A percentile compares a stretch with the other conserved stretches of the same genome.
These are phyloP conservation scores for Stagonosporopsis vannaccii DNA, from an alignment of 2,329 filamentous ascomycete genomes.

Conservation along the genomic window DNA sequence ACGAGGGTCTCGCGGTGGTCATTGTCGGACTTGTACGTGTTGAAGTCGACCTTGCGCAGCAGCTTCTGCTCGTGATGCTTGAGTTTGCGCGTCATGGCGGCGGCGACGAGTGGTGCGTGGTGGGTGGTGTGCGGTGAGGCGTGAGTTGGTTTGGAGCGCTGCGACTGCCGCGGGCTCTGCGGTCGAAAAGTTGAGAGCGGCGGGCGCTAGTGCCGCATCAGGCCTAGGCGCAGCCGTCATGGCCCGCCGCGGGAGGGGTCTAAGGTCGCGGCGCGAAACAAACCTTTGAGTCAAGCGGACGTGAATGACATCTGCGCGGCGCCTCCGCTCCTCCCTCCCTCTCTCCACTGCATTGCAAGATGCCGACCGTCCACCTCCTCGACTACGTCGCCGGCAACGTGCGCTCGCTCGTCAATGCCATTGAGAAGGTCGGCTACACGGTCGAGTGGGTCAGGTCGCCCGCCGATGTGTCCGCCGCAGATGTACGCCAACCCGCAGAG, in stretches of 20 bases:
- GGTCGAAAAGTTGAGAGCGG: slow-evolving; percentile 25
- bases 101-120: slow-evolving; percentile 1
- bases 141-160: background rate
- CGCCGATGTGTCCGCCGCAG: slow-evolving; percentile 81
- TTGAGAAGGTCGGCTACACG: slow-evolving; percentile 91
- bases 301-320: background rate
- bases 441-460: slow-evolving; percentile 92
- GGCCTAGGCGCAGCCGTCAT: slow-evolving; percentile 17
- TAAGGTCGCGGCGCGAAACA: slow-evolving; percentile 10
- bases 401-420: slow-evolving; percentile 93
- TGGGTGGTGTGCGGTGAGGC: background rate
- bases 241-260: slow-evolving; percentile 16
- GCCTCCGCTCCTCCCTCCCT: background rate
- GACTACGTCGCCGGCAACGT: slow-evolving; percentile 98
- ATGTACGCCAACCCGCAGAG: slow-evolving; percentile 62
- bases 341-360: slow-evolving; percentile 41
- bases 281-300: slow-evolving; percentile 22
- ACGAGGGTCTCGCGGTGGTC: slow-evolving; percentile 83
- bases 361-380: slow-evolving; percentile 80
- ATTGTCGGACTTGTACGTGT: slow-evolving; percentile 89
- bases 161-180: slow-evolving; percentile 1
- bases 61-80: slow-evolving; percentile 95
- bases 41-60: slow-evolving; percentile 89
- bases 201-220: slow-evolving; percentile 18
- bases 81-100: slow-evolving; percentile 86